Evolutionary conservation across 306 rosid species (phyloP), one percentile per base, ranked within the genome.

Genomic region (Hippophae tibetana): DNA sequence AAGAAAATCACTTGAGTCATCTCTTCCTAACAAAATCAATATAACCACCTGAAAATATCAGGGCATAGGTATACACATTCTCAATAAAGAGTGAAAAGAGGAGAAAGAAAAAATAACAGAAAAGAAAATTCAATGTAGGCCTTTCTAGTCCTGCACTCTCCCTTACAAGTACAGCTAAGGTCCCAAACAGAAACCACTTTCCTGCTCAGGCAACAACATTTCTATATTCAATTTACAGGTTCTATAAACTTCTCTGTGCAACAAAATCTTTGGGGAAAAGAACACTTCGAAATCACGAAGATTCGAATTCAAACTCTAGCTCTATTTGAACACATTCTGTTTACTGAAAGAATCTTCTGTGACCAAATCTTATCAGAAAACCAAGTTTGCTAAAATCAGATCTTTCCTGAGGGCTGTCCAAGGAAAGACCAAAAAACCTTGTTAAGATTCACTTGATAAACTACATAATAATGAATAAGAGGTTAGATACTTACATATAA

Each of bases 381-480:
- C 38, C 38, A 31, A 31, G 38, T 31, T 31, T 31, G 38, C 3
- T 4, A 31, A 52, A 23, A 78, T 84, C 73, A 85, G 54, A 45
- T 54, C 67, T 62, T 76, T 66, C 89, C 83, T 18, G 87, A 81
- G 7, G 79, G 90, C 96, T 88, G 90, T 64, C 10, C 9, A 80
- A 43, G 47, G 61, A 23, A n/a, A 57, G 9, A 14, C 23, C 10
- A 51, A 47, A n/a, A 42, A 5, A 31, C 26, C 14, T 10, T 7
- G 12, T 4, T 54, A 47, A 54, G 55, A 45, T 23, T 56, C 38
- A 48, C 54, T 27, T 26, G 10, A 3, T 13, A 6, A 9, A 5
- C 7, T 4, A 40, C 7, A 7, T 6, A n/a, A 9, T 14, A 13
- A 52, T 23, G 8, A 48, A 18, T 1, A 56, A n/a, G 13, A 55